Evolutionary conservation across 805 yeast species (phyloP), one percentile per base, ranked within the genome.

Genomic region (Candida arabinofermentans): DNA sequence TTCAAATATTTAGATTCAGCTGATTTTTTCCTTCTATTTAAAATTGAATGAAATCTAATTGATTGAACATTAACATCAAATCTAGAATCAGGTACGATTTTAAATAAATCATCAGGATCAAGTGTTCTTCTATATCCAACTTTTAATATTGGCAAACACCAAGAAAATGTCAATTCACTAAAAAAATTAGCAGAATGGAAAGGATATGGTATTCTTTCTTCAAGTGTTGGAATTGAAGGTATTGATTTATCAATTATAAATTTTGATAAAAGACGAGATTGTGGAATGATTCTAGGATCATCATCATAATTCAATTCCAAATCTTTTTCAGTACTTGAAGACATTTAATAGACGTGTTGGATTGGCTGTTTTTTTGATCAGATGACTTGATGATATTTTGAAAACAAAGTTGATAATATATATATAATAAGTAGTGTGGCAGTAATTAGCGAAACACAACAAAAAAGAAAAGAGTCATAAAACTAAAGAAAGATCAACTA

Each of bases 81-180:
- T 14, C 58, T 32, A 5, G 59, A 46, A 9, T 59, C 67, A 4
- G 59, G 60, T n/a, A 69, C 68, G 46, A 77, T 60, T 42, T 59
- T 61, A 51, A 59, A 84, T 46, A 85, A 59, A 63, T 86, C 93
- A 37, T 75, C 74, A 2, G 85, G 80, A 40, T 75, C 78, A 37
- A 86, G 65, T 0, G 88, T 81, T 53, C 95, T 70, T 56, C 74
- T 77, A 59, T 86, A 86, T 8, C 95, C 93, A 7, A 74, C 73
- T 18, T 64, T 62, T 68, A 86, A 61, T 24, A 84, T 50, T 0
- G 91, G 91, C 16, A 63, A 40, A 29, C 83, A 66, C 93, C 95
- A 86, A 71, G 80, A 69, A 55, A 83, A 79, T 47, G 79, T 74
- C 0, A 69, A 36, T 49, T 63, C 63, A 12, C 71, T 68, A 9